A percentile compares a stretch with the other conserved stretches of the same genome.
These are phyloP conservation scores for Phytophthora quininea DNA, from an alignment of 352 stramenopile species.

Conservation along the genomic window DNA sequence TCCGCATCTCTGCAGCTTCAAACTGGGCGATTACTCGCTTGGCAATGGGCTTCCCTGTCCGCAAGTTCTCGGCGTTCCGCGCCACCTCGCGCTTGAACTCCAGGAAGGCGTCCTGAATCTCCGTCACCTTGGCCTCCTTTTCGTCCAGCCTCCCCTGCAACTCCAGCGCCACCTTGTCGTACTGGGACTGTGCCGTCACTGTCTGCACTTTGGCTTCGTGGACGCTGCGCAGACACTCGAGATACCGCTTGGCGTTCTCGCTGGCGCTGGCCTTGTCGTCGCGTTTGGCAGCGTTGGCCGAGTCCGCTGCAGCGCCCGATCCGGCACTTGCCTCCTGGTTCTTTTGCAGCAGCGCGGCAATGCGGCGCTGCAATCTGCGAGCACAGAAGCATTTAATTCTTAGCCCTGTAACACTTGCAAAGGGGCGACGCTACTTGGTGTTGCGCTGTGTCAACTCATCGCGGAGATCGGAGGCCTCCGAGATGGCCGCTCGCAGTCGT, in stretches of 20 bases:
- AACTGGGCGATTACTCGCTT: conserved; percentile 89
- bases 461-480: conserved; percentile 54
- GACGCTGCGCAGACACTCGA: conserved; percentile 80
- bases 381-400: not conserved
- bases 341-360: conserved; percentile 76
- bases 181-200: conserved; percentile 64
- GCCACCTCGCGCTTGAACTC: conserved; percentile 95
- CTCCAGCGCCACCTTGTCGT: conserved; percentile 85
- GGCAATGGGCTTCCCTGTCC: conserved; percentile 91
- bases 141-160: conserved; percentile 90
- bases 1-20: conserved; percentile 80
- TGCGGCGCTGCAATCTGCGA: conserved; percentile 70
- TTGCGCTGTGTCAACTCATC: conserved; percentile 83
- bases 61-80: conserved; percentile 89
- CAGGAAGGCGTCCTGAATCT: conserved; percentile 93
- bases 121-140: conserved; percentile 92
- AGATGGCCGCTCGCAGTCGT: conserved; percentile 56
- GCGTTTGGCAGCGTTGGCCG: conserved; percentile 21
- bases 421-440: conserved; percentile 38
- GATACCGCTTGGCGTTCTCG: conserved; percentile 89
- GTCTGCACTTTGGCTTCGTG: conserved; percentile 82
- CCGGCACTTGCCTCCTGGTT: conserved; percentile 52
- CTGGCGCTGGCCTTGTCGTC: conserved; percentile 70
- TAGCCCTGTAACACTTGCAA: not conserved
- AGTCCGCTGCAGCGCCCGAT: not conserved